Evolutionary conservation across 805 yeast genomes (phyloP).

Genomic region (Candida nitratophila): DNA sequence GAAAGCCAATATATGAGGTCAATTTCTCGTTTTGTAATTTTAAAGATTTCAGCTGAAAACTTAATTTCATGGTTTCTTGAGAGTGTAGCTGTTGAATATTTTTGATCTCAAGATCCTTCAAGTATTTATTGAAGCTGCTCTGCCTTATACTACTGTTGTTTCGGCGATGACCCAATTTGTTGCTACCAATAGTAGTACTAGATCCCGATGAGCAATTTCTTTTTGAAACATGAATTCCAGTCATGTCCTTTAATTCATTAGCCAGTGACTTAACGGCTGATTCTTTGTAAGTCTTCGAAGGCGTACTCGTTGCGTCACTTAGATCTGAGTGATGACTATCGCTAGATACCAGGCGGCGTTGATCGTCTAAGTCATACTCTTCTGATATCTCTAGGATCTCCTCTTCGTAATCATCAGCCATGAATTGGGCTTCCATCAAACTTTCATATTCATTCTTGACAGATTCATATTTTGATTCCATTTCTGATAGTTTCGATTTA

Average conservation of each 20-base stretch:
- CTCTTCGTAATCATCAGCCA: not conserved
- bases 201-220: not conserved
- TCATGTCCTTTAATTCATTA: not conserved
- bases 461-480: slow-evolving; percentile 20
- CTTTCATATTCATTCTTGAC: slow-evolving; percentile 23
- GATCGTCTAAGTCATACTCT: not conserved
- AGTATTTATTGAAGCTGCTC: not conserved
- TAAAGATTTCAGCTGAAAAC: slow-evolving; percentile 47
- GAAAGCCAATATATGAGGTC: slow-evolving; percentile 50
- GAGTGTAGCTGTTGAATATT: slow-evolving; percentile 20
- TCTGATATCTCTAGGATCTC: not conserved
- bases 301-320: not conserved
- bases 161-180: not conserved
- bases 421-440: slow-evolving; percentile 15
- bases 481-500: slow-evolving; percentile 28
- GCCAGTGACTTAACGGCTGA: not conserved
- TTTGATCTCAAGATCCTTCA: slow-evolving; percentile 15
- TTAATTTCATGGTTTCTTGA: slow-evolving; percentile 44
- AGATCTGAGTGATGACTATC: not conserved
- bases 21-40: slow-evolving; percentile 50
- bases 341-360: not conserved
- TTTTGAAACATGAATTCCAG: not conserved
- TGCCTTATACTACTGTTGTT: not conserved
- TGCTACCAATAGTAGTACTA: not conserved
- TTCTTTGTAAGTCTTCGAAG: not conserved